These are phyloP conservation scores for Letharia lupina DNA, from an alignment of 495 filamentous ascomycete species.

Conservation along the genomic window DNA sequence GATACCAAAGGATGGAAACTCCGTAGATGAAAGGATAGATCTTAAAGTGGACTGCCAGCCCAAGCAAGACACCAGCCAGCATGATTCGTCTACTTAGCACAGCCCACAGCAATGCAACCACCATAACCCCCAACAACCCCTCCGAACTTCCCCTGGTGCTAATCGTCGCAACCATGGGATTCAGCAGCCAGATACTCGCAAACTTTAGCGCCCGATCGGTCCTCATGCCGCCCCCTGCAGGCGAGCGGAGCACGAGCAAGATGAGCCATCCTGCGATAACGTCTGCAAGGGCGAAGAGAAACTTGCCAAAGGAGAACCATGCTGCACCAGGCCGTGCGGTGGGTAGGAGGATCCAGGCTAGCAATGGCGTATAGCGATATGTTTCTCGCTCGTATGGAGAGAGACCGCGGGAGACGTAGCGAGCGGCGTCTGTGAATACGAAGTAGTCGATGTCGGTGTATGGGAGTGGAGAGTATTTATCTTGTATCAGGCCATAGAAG, in stretches of 20 bases:
- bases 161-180: constrained; percentile 96
- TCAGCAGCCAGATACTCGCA: constrained; percentile 82
- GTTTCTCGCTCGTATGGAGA: constrained; percentile 86
- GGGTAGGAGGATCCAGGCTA: constrained; percentile 83
- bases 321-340: constrained; percentile 52
- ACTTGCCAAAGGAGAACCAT: constrained; percentile 82
- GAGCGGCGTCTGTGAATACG: constrained; percentile 95
- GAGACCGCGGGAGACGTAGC: constrained; percentile 52
- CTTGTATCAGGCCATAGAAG: constrained; percentile 83
- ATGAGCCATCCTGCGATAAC: constrained; percentile 84
- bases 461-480: constrained; percentile 79
- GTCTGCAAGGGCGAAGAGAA: constrained; percentile 75
- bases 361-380: constrained; percentile 89
- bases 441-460: constrained; percentile 99
- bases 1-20: constrained; percentile 76
- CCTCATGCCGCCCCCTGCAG: constrained; percentile 37
- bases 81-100: constrained; percentile 48
- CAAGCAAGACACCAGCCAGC: constrained; percentile 69
- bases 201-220: constrained; percentile 55
- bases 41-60: constrained; percentile 88
- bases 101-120: constrained; percentile 75
- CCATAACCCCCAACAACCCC: constrained; percentile 76
- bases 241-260: constrained; percentile 45
- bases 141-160: constrained; percentile 91
- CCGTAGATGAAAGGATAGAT: constrained; percentile 98